Evolutionary conservation across 108 stramenopile species (phyloP), one percentile per base, ranked within the genome.

Genomic region (Nitzschia inconspicua): DNA sequence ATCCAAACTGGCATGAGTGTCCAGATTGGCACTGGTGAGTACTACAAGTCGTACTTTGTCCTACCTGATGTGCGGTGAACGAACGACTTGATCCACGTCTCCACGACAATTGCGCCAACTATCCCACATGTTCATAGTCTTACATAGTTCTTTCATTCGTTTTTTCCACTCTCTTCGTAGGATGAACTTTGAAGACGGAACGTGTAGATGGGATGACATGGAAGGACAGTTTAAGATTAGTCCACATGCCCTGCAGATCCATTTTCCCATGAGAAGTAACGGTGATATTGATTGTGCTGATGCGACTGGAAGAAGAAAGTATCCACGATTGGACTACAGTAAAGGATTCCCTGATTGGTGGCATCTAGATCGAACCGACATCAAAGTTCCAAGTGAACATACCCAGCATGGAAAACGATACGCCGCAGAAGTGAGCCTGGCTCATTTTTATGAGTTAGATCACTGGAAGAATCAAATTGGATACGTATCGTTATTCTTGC

Each of bases 321-420:
- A 55, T 50, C 65, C 67, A 19, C 37, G 53, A 31, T 30, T 70
- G 30, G 76, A 77, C 40, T 77, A 65, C 47, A 67, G 65, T 44
- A 77, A 77, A 39, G 76, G 76, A n/a, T 77, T 63, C 47, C 59
- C 53, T 11, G 65, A 71, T 23, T 77, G 68, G 69, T 77, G 68
- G 69, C 60, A 63, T 57, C 53, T 77, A 2, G 63, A 62, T 31
- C 67, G 76, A 48, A 80, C 82, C 8, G 81, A 84, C 39, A 57
- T 88, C 44, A 79, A 80, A 44, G 76, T 80, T 25, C 71, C 73
- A 6, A 76, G 75, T 61, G 86, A 88, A 41, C 83, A 84, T 36
- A 44, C 52, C 1, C 66, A 84, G n/a, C 68, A 82, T 36, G 80
- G 83, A 3, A 80, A 75, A 19, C 75, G 71, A 47, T 88, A 88